phyloP scores from a whole-genome alignment of 2,329 filamentous ascomycete species.

The Aspergillus puulaauensis region DNA sequence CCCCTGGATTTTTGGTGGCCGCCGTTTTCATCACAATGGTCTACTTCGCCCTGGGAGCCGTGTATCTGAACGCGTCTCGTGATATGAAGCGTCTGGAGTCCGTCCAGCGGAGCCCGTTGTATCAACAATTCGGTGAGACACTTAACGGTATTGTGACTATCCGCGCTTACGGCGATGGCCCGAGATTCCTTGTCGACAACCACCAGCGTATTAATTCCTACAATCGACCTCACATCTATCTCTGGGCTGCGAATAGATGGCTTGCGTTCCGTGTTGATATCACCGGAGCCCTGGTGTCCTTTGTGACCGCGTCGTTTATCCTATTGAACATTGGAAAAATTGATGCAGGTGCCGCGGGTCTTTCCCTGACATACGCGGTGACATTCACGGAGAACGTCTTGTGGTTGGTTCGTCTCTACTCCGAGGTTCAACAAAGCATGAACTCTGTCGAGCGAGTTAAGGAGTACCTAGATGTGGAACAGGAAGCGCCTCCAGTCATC shows the following conservation, averaged over 20 bases:
- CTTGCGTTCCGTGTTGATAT: slow-evolving; percentile 89
- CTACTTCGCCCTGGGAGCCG: slow-evolving; percentile 78
- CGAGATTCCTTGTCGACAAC: slow-evolving; percentile 91
- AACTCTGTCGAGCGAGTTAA: slow-evolving; percentile 97
- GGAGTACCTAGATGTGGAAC: slow-evolving; percentile 94
- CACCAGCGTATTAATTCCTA: slow-evolving; percentile 84
- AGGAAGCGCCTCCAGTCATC: slow-evolving; percentile 78
- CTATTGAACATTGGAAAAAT: slow-evolving; percentile 78
- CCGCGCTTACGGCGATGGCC: slow-evolving; percentile 90
- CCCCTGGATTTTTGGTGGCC: slow-evolving; percentile 85
- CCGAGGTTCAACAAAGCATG: slow-evolving; percentile 98
- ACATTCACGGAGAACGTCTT: slow-evolving; percentile 96
- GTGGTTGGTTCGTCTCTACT: slow-evolving; percentile 93
- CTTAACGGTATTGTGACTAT: slow-evolving; percentile 94
- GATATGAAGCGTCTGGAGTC: slow-evolving; percentile 95
- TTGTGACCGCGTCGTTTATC: slow-evolving; percentile 91
- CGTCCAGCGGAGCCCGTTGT: slow-evolving; percentile 88
- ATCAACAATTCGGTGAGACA: slow-evolving; percentile 97
- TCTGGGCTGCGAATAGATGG: slow-evolving; percentile 98
- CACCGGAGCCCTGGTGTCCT: slow-evolving; percentile 85
- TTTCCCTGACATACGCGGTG: slow-evolving; percentile 93
- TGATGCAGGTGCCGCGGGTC: slow-evolving; percentile 86
- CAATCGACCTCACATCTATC: slow-evolving; percentile 88
- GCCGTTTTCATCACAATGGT: slow-evolving; percentile 79
- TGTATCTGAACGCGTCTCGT: slow-evolving; percentile 90